Evolutionary conservation across 257 asterid species (phyloP).

Genomic region (Fraxinus quadrangulata): DNA sequence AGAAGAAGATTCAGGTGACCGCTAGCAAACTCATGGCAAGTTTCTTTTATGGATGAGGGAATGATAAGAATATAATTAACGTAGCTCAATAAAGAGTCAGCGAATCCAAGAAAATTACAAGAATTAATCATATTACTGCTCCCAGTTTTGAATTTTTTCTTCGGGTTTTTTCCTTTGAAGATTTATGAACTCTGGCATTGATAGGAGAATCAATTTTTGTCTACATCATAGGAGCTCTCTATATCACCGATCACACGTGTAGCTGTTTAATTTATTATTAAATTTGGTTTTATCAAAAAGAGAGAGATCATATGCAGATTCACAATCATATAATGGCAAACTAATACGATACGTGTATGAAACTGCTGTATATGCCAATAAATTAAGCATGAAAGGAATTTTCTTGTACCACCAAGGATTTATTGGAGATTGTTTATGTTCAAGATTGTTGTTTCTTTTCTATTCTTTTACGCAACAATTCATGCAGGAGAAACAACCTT

Average conservation of each 20-base stretch:
- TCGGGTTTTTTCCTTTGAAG: background rate
- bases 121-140: background rate
- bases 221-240: background rate
- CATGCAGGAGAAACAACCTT: background rate
- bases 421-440: background rate
- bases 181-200: background rate
- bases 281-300: background rate
- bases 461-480: conserved; percentile 8
- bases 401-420: conserved; percentile 5
- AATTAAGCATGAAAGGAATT: conserved; percentile 9
- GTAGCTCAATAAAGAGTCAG: background rate
- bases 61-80: too few species aligned
- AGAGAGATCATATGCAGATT: background rate
- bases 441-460: conserved; percentile 6
- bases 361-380: background rate
- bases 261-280: too few species aligned
- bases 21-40: background rate
- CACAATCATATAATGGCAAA: conserved; percentile 16
- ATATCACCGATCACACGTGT: background rate
- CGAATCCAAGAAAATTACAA: background rate
- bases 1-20: background rate
- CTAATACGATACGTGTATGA: background rate
- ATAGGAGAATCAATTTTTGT: background rate
- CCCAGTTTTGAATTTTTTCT: background rate
- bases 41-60: background rate